Evolutionary conservation across 305 asterid species (phyloP).

Genomic region (Vinca major): DNA sequence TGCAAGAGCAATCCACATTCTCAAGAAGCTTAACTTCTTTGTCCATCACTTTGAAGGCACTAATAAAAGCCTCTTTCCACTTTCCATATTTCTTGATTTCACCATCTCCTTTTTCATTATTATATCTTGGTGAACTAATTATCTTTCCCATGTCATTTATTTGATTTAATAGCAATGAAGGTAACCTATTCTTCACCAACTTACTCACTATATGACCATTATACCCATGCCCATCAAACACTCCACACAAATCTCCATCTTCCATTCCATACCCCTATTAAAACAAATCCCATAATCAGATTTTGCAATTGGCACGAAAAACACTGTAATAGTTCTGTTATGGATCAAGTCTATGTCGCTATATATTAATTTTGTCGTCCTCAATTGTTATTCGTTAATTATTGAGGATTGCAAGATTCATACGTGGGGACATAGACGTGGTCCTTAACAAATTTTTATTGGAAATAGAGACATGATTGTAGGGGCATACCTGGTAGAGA

Average conservation of each 20-base stretch:
- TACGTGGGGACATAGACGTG: too few species aligned
- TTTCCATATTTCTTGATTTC: constrained; percentile 33
- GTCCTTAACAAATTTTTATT: too few species aligned
- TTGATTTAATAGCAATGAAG: constrained; percentile 46
- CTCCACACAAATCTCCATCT: constrained; percentile 49
- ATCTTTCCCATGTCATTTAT: constrained; percentile 30
- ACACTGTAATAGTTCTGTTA: too few species aligned
- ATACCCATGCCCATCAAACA: constrained; percentile 84
- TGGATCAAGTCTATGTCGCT: too few species aligned
- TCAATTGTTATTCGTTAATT: too few species aligned
- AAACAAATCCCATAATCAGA: background rate
- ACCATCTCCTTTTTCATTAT: constrained; percentile 14
- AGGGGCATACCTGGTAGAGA: constrained; percentile 40
- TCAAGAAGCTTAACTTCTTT: constrained; percentile 50
- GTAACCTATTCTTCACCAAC: constrained; percentile 59
- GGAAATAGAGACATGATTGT: too few species aligned
- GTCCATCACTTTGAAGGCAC: constrained; percentile 61
- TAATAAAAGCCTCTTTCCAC: constrained; percentile 57
- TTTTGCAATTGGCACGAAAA: too few species aligned
- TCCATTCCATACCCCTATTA: constrained; percentile 63
- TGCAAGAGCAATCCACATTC: constrained; percentile 50
- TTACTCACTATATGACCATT: constrained; percentile 67
- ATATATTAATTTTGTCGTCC: too few species aligned
- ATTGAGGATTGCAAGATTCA: too few species aligned
- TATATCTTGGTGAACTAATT: constrained; percentile 14